Evolutionary conservation across 2,329 filamentous ascomycete genomes (phyloP).

Genomic region (Pseudonectria buxi): DNA sequence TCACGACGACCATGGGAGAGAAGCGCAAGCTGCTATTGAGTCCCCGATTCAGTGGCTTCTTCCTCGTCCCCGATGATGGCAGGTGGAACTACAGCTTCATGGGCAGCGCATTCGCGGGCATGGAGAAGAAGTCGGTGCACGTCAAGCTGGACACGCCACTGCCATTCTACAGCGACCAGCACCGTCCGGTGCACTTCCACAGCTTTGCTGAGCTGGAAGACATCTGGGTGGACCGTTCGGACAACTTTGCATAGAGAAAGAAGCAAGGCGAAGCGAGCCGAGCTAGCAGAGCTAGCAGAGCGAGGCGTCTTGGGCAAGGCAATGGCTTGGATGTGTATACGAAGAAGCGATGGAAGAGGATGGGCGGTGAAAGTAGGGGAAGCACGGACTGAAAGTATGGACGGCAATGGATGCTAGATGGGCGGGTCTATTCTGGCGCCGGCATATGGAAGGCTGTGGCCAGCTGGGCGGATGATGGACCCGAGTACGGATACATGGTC

Average conservation of each 20-base stretch:
- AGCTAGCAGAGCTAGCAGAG: not conserved
- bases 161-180: slow-evolving; percentile 85
- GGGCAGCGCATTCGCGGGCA: slow-evolving; percentile 76
- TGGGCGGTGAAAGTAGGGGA: no score
- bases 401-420: no score
- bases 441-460: no score
- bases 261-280: no score
- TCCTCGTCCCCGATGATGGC: slow-evolving; percentile 84
- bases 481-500: no score
- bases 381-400: no score
- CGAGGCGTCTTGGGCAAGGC: not conserved
- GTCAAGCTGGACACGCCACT: slow-evolving; percentile 91
- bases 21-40: slow-evolving; percentile 92
- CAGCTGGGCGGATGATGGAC: no score
- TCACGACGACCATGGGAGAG: slow-evolving; percentile 85
- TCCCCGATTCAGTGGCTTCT: slow-evolving; percentile 91
- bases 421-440: no score
- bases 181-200: slow-evolving; percentile 91
- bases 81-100: slow-evolving; percentile 99
- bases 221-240: slow-evolving; percentile 85
- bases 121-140: slow-evolving; percentile 86
- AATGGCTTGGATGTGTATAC: no score
- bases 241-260: slow-evolving; percentile 74
- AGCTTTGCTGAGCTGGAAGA: slow-evolving; percentile 97
- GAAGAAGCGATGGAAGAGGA: no score